Evolutionary conservation across 2,329 filamentous ascomycete species (phyloP).

Genomic region (Chrysoporthe puriensis): DNA sequence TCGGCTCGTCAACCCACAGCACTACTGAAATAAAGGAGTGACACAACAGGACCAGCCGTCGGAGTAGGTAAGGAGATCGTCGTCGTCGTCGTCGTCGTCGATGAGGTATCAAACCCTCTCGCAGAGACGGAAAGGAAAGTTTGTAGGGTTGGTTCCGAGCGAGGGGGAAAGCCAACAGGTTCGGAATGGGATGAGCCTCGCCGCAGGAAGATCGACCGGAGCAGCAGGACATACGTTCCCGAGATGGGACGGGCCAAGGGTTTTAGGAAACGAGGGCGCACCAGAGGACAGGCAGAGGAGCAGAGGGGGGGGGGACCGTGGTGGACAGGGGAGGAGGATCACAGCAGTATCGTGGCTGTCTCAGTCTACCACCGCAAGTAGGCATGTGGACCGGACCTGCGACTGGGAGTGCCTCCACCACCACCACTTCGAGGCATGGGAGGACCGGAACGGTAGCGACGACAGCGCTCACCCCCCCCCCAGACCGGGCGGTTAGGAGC

Average conservation of each 20-base stretch:
- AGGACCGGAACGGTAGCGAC: constrained; percentile 17
- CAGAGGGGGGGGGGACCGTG: no score
- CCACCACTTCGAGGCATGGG: not conserved
- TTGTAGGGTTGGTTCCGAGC: constrained; percentile 21
- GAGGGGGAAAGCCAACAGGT: constrained; percentile 24
- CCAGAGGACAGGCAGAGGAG: not conserved
- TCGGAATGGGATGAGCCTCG: constrained; percentile 18
- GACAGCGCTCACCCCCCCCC: not conserved
- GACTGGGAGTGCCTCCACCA: constrained; percentile 21
- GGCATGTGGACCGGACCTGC: constrained; percentile 21
- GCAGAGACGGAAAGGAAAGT: constrained; percentile 7
- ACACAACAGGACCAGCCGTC: constrained; percentile 29
- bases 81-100: not conserved
- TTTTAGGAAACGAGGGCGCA: constrained; percentile 9
- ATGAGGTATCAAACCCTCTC: constrained; percentile 16
- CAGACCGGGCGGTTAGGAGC: constrained; percentile 26
- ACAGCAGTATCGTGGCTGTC: constrained; percentile 1
- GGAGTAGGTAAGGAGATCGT: constrained; percentile 2
- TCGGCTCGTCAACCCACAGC: constrained; percentile 4
- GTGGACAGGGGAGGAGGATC: constrained; percentile 6
- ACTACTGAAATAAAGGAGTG: constrained; percentile 18
- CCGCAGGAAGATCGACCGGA: constrained; percentile 23
- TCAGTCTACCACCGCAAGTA: not conserved
- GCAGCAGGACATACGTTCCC: constrained; percentile 2
- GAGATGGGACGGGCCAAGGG: constrained; percentile 22